Base-by-base conservation (phyloP, 2,329 filamentous ascomycete genomes). In the Fusarium tuaranense region DNA sequence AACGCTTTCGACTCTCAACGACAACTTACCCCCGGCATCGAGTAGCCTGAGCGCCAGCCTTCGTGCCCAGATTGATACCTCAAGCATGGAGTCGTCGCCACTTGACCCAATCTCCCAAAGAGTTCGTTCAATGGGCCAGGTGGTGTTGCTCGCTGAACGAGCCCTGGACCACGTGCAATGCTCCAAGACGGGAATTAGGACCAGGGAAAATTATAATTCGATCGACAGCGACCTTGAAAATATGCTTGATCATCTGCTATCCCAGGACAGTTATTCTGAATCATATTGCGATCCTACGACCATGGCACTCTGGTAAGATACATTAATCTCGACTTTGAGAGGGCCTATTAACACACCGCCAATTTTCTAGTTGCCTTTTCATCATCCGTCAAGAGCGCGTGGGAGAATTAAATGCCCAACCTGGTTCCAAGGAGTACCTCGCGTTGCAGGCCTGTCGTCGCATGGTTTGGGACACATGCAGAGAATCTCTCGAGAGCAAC, bases 391-490 rank as follows among this genome's bases (percentile, higher is more conserved):
- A 30, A 27, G 36, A 59, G 10, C 57, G 14, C 6, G 34, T 27
- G 22, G 30, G 57, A 39, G 16, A 41, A 59, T 14, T 41, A 5
- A 20, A 38, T 7, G 12, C 22, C 6, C 36, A 39, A 2, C 16
- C 36, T 9, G 34, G 57, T 59, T 59, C 57, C 22, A 38, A 41
- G 9, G 57, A 39, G 36, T 3, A 38, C 22, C 22, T 59, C 5
- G 34, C 57, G 9, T 16, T 59, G 22, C 57, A 59, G 14, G 36
- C 57, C 36, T 59, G 20, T 1, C 22, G 34, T 5, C 57, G 57
- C 34, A 59, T 59, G 57, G 22, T 20, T 4, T 59, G 57, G 57
- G 57, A 59, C 57, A 59, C 57, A 13, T 59, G 57, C 22, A 59
- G 57, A 22, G 18, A 41, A 20, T 36, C 3, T 1, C 13, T 57